Base-by-base conservation (phyloP, 495 filamentous ascomycete genomes). In the Penicillium psychrofluorescens region DNA sequence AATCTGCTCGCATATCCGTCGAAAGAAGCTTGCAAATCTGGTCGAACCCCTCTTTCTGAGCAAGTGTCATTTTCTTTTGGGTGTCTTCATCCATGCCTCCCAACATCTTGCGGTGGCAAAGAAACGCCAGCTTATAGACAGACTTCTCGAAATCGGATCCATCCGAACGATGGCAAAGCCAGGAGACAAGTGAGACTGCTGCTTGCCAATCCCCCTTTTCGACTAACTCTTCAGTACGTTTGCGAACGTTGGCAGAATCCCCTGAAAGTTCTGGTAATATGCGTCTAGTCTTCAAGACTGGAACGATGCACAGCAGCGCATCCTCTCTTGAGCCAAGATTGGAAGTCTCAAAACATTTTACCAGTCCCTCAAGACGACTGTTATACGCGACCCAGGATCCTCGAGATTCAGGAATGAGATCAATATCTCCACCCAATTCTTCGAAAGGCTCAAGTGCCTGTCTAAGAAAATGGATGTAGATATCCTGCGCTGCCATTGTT, bases 401-500 rank as follows among this genome's bases (percentile, higher is more conserved):
- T 9, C 59, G 54, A 1, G 54, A 40, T 0, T 44, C 56, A 11
- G 46, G 35, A 11, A 46, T 27, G 1, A 67, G 11, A 38, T 54
- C 44, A 0, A 50, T 45, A 0, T 55, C 43, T 0, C 59, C 58
- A 1, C 55, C 59, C 10, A 65, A 36, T 0, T 49, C 35, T 8
- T 44, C 8, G 4, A 61, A 4, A 9, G 40, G 35, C 5, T 11
- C 8, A 0, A 62, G 36, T 0, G 48, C 52, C 10, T 41, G 22
- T 16, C 48, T 48, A 10, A 67, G 41, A 31, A 71, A 65, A 2
- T 59, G 53, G 0, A 61, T 60, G 27, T 59, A 71, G 7, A 71
- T 51, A 29, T 71, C 66, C 36, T 71, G 68, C 5, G 68, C 68
- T 1, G 40, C 54, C 62, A 68, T 63, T 1, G 11, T 43, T 27